Evolutionary conservation across 1,284 basidiomycete species (phyloP).

Genomic region (Leccinum solheimii): DNA sequence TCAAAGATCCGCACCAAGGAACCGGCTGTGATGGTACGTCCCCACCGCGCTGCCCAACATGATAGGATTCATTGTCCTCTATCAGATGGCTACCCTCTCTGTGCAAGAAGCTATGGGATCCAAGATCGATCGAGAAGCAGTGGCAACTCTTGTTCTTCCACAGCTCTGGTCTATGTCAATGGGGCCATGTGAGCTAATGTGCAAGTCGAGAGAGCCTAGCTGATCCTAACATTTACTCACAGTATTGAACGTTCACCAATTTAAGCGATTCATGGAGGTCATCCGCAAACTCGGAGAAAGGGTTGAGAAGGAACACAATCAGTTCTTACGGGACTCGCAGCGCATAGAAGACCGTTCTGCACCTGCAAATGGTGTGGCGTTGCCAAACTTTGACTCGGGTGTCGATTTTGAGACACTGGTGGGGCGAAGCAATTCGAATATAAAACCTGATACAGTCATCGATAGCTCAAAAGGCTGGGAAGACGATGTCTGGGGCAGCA

Average conservation of each 20-base stretch:
- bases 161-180: conserved; percentile 97
- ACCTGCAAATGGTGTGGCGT: conserved; percentile 37
- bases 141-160: conserved; percentile 90
- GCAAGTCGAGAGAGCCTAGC: not conserved
- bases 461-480: conserved; percentile 57
- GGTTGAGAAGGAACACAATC: conserved; percentile 84
- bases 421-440: conserved; percentile 48
- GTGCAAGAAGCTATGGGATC: conserved; percentile 97
- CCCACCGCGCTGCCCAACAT: not conserved
- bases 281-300: conserved; percentile 74
- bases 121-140: conserved; percentile 93
- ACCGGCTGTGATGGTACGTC: conserved; percentile 81
- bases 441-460: conserved; percentile 48
- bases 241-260: conserved; percentile 91
- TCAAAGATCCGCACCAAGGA: conserved; percentile 96
- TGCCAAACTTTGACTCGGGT: conserved; percentile 36
- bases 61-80: conserved; percentile 3
- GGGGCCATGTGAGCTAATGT: conserved; percentile 72
- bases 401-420: conserved; percentile 79
- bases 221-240: conserved; percentile 8
- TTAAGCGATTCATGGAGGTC: conserved; percentile 84
- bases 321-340: conserved; percentile 81
- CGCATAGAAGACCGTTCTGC: conserved; percentile 77
- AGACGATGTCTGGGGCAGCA: conserved; percentile 79
- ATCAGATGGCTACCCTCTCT: conserved; percentile 84